Evolutionary conservation across 106 monocot species (phyloP).

Genomic region (Phalaenopsis equestris): DNA sequence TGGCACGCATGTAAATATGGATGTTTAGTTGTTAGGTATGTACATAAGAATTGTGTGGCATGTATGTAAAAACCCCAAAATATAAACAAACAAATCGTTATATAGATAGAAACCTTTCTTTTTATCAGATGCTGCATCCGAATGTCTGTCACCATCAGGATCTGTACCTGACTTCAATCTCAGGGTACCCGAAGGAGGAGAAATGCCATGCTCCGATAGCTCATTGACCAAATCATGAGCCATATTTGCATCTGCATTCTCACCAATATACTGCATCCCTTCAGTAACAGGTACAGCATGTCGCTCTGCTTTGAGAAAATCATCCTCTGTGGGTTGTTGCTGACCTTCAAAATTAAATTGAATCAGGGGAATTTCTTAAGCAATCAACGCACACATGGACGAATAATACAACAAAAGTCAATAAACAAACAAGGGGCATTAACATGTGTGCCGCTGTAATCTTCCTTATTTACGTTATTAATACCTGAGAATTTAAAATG

Average conservation of each 20-base stretch:
- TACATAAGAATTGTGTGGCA: too few species aligned
- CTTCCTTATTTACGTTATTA: too few species aligned
- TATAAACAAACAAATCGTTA: background rate
- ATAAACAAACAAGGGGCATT: background rate
- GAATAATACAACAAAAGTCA: background rate
- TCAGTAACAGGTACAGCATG: background rate
- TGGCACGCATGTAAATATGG: too few species aligned
- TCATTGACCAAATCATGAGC: background rate
- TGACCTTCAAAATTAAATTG: background rate
- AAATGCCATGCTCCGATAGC: background rate
- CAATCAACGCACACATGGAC: background rate
- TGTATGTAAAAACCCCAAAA: too few species aligned
- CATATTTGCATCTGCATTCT: background rate
- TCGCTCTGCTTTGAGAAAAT: background rate
- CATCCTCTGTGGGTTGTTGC: constrained; percentile 7
- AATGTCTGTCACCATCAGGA: background rate
- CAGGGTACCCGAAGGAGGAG: background rate
- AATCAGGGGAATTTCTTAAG: background rate
- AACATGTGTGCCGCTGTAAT: too few species aligned
- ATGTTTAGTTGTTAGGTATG: too few species aligned
- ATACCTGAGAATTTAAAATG: background rate
- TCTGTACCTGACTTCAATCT: background rate
- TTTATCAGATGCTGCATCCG: background rate
- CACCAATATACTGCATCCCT: background rate
- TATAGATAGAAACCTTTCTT: background rate